Conservation (phyloP, 768 basidiomycete genomes). For the Russula olivacea region DNA sequence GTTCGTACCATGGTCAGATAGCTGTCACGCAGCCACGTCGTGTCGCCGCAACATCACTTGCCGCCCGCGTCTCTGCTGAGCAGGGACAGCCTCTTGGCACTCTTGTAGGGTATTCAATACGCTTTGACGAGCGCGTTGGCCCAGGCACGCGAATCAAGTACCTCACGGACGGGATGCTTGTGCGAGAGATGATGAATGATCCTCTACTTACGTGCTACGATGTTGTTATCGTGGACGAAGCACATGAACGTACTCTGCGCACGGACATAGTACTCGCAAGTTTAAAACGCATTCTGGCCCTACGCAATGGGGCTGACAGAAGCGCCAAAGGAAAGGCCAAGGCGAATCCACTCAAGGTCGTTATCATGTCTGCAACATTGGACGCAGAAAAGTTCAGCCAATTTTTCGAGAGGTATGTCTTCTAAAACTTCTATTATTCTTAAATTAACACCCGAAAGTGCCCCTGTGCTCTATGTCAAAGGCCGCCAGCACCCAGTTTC, state of each 20-base stretch:
- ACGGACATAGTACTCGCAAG: slow-evolving; percentile 92
- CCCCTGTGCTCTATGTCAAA: slow-evolving; percentile 84
- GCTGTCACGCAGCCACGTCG: slow-evolving; percentile 92
- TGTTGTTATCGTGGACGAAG: slow-evolving; percentile 90
- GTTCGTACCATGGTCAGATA: slow-evolving; percentile 67
- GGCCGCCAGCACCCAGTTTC: slow-evolving; percentile 91
- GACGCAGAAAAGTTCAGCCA: slow-evolving; percentile 91
- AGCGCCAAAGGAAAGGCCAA: slow-evolving; percentile 42
- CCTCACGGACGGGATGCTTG: slow-evolving; percentile 96
- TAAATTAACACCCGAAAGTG: slow-evolving; percentile 40
- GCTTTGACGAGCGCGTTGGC: slow-evolving; percentile 82
- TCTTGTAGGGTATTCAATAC: slow-evolving; percentile 88
- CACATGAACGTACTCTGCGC: slow-evolving; percentile 90
- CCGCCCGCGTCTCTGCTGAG: slow-evolving; percentile 82
- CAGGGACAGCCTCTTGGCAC: slow-evolving; percentile 65
- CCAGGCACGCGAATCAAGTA: slow-evolving; percentile 86
- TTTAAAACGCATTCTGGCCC: slow-evolving; percentile 72
- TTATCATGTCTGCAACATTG: slow-evolving; percentile 97
- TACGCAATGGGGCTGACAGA: slow-evolving; percentile 49
- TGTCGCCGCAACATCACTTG: slow-evolving; percentile 95
- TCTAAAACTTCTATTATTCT: neutral
- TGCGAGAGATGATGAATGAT: slow-evolving; percentile 84
- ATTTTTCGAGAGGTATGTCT: slow-evolving; percentile 75
- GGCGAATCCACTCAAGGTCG: slow-evolving; percentile 74
- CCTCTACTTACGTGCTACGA: slow-evolving; percentile 73